These are phyloP conservation scores for Bimuria novae-zelandiae DNA, from an alignment of 2,329 filamentous ascomycete species.

Conservation along the genomic window DNA sequence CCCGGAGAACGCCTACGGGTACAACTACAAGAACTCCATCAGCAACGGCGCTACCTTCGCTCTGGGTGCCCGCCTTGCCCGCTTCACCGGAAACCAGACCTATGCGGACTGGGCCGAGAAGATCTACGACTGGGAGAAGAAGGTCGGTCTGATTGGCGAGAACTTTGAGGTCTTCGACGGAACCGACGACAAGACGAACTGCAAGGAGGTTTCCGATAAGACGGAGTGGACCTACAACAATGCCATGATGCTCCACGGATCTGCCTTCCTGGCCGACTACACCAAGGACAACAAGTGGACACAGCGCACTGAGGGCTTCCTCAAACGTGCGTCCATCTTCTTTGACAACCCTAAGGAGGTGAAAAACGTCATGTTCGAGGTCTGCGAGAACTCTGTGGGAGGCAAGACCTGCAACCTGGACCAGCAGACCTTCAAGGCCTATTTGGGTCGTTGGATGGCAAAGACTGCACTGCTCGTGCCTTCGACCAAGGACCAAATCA, in stretches of 20 bases:
- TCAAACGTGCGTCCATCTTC: constrained; percentile 54
- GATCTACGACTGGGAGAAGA: constrained; percentile 63
- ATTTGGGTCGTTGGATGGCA: constrained; percentile 67
- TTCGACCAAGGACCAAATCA: constrained; percentile 46
- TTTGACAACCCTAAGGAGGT: constrained; percentile 60
- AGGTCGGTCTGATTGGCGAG: constrained; percentile 56
- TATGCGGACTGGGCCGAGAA: constrained; percentile 66
- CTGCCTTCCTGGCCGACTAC: constrained; percentile 61
- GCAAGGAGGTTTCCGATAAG: constrained; percentile 53
- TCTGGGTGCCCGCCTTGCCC: constrained; percentile 74
- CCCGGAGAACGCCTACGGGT: constrained; percentile 70
- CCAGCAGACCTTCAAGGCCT: constrained; percentile 77
- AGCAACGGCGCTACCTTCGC: constrained; percentile 85
- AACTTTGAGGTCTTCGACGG: constrained; percentile 61
- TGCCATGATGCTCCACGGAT: constrained; percentile 59
- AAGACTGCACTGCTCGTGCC: constrained; percentile 52
- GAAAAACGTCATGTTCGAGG: constrained; percentile 66
- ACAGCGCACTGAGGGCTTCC: constrained; percentile 62
- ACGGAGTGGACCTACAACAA: constrained; percentile 64
- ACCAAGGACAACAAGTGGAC: constrained; percentile 59
- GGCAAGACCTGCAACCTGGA: constrained; percentile 65
- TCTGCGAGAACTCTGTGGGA: constrained; percentile 61
- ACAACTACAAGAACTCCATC: constrained; percentile 82
- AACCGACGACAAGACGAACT: constrained; percentile 56
- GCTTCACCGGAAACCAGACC: constrained; percentile 67